Evolutionary conservation across 179 eudicot genomes (phyloP).

Genomic region (Nepenthes alata): DNA sequence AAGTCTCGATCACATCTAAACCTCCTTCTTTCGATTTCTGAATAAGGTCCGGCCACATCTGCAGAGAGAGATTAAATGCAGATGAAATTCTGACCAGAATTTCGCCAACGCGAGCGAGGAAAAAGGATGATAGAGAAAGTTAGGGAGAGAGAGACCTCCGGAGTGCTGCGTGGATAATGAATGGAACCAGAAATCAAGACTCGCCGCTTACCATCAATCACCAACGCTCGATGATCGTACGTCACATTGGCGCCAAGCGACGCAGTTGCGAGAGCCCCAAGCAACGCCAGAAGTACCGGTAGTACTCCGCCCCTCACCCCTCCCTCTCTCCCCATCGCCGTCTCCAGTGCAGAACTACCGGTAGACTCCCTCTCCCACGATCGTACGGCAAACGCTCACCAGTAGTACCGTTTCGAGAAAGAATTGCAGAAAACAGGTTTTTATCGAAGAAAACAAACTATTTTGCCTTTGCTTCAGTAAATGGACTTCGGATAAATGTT

Average conservation of each 20-base stretch:
- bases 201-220: slow-evolving; percentile 75
- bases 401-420: background rate
- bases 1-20: slow-evolving; percentile 74
- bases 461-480: slow-evolving; percentile 9
- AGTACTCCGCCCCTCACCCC: slow-evolving; percentile 4
- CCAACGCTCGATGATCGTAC: slow-evolving; percentile 74
- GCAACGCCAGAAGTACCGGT: background rate
- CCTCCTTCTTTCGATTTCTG: slow-evolving; percentile 96
- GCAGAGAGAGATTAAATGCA: background rate
- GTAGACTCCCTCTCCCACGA: background rate
- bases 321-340: background rate
- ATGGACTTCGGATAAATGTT: slow-evolving; percentile 5
- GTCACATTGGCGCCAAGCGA: slow-evolving; percentile 57
- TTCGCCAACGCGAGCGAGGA: background rate
- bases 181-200: slow-evolving; percentile 81
- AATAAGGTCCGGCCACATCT: slow-evolving; percentile 97
- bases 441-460: background rate
- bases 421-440: too few relatives aligned
- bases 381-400: background rate
- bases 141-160: slow-evolving; percentile 34
- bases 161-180: slow-evolving; percentile 98
- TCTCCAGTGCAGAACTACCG: background rate
- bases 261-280: slow-evolving; percentile 17
- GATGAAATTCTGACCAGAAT: too few relatives aligned
- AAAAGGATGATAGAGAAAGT: background rate